Base-by-base conservation (phyloP, 805 yeast genomes). In the Candida vaughaniae region DNA sequence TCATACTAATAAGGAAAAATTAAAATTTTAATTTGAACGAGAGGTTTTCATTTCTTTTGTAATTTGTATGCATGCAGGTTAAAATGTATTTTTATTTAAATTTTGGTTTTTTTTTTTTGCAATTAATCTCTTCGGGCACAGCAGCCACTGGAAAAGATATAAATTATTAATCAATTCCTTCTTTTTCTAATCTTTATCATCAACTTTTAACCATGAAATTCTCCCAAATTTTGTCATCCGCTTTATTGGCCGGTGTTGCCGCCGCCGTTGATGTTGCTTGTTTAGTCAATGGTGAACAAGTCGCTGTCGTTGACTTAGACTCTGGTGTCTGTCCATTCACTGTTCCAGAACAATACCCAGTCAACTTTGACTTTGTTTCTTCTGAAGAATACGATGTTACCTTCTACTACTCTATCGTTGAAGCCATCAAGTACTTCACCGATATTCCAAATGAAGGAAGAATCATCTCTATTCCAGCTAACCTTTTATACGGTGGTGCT, bases 271-370 rank as follows among this genome's bases (percentile, higher is more conserved):
- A 62, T 39, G 73, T 65, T 29, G 66, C 58, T 23, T 66, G 73
- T 53, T 46, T 54, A 29, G 63, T 63, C 29, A 47, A 59, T 45
- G 71, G 69, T 43, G 51, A 23, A 20, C 38, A 51, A 26, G 56
- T 53, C 28, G 62, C 64, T 16, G 53, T 55, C 27, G 73, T 66
- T 25, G 70, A 64, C 52, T 57, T 57, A 45, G 71, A 58, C 38
- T 58, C 71, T 29, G 73, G 69, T 41, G 39, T 38, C 6, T 66
- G 73, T 55, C 58, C 64, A 31, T 65, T 66, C 61, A 43, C 58
- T 16, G 42, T 66, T 34, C 69, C 69, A 41, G 34, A 46, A 2
- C 5, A 33, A 19, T 56, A 44, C 32, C 64, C 68, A 27, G 40
- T 39, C 25, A 51, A 45, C 14, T 64, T 62, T 47, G 47, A 48